Evolutionary conservation across 2,329 filamentous ascomycete genomes (phyloP), one percentile per base, ranked within the genome.

Genomic region (Dichotomopilus funicola): DNA sequence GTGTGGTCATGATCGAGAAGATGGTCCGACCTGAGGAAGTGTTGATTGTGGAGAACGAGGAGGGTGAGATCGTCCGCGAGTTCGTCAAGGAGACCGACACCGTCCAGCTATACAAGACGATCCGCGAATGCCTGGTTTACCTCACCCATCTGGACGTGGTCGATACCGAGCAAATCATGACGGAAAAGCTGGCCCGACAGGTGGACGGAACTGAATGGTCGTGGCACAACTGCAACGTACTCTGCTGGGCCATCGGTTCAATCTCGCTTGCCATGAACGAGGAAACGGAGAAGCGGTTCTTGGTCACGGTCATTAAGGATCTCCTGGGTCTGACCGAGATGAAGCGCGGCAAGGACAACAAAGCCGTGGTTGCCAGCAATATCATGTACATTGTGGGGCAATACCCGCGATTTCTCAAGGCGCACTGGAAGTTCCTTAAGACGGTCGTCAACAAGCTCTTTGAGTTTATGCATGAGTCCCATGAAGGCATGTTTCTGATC

Each of bases 321-420:
- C 83, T 99, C 6, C 83, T 99, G 34, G 95, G 94, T 1, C 78
- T 99, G 54, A 99, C 94, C 0, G 94, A 99, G 72, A 96, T 96
- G 91, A 99, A 99, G 78, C 89, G 95, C 53, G 94, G 94, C 60
- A 99, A 99, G 68, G 94, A 99, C 76, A 99, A 99, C 81, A 99
- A 99, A 72, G 94, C 94, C 10, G 94, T 99, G 8, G 94, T 99
- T 42, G 94, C 94, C 61, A 96, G 90, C 75, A 99, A 99, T 75
- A 99, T 99, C 68, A 99, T 99, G 94, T 99, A 99, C 71, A 99
- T 99, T 74, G 94, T 99, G 59, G 94, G 94, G 57, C 94, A 99
- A 70, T 99, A 99, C 69, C 94, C 94, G 40, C 89, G 94, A 19
- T 99, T 99, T 76, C 77, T 99, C 66, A 99, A 99, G 77, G 94